Evolutionary conservation across 345 rosid species (phyloP).

Genomic region (Pistacia integerrima): DNA sequence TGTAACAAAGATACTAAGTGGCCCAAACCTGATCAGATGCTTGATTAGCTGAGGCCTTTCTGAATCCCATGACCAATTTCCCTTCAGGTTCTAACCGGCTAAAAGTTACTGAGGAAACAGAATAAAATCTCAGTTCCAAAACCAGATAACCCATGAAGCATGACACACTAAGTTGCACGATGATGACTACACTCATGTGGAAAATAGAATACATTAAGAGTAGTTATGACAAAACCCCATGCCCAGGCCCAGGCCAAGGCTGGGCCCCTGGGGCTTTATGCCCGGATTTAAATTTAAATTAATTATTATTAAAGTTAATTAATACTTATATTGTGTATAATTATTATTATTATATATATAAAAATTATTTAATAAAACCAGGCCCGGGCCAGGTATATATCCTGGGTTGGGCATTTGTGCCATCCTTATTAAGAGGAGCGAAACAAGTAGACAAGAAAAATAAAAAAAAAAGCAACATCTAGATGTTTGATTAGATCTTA

Average conservation of each 20-base stretch:
- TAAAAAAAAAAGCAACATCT: slow-evolving; percentile 1
- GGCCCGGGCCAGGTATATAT: too few species aligned
- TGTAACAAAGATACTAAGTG: slow-evolving; percentile 6
- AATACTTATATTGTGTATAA: too few species aligned
- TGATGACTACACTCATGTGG: slow-evolving; percentile 19
- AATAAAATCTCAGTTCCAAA: slow-evolving; percentile 33
- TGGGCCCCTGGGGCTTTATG: too few species aligned
- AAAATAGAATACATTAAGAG: slow-evolving; percentile 11
- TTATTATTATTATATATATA: too few species aligned
- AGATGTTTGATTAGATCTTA: slow-evolving; percentile 2
- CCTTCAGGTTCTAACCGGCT: slow-evolving; percentile 94
- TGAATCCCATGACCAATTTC: slow-evolving; percentile 90
- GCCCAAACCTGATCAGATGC: slow-evolving; percentile 82
- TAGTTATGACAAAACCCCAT: too few species aligned
- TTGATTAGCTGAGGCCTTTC: slow-evolving; percentile 73
- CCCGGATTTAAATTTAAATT: too few species aligned
- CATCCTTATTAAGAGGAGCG: neutral
- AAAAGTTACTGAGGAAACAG: slow-evolving; percentile 70
- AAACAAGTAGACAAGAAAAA: slow-evolving; percentile 16
- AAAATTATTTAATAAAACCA: too few species aligned
- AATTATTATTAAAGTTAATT: too few species aligned
- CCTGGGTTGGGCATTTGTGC: too few species aligned
- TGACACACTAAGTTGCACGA: slow-evolving; percentile 12
- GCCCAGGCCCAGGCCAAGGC: too few species aligned
- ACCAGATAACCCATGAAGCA: slow-evolving; percentile 21